Conservation (phyloP, 192 early-diverging fungal genomes). For the Linnemannia hyalina region DNA sequence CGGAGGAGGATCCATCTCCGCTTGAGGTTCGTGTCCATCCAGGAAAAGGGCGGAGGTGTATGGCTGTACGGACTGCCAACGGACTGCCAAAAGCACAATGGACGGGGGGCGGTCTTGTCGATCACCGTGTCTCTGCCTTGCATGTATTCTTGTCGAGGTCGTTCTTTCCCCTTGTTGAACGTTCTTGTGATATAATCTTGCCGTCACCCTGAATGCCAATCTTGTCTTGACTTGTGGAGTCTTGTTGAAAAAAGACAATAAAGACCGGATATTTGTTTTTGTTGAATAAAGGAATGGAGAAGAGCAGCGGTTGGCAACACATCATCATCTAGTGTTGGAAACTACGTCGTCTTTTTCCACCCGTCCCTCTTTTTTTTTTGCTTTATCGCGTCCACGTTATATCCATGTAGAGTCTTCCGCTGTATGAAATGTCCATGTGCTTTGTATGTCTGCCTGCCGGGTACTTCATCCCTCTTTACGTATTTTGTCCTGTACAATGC, state of each 20-base stretch:
- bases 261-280: not conserved
- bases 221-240: conserved; percentile 13
- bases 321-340: conserved; percentile 3
- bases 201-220: conserved; percentile 6
- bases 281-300: conserved; percentile 15
- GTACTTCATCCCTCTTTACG: not conserved
- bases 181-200: conserved; percentile 4
- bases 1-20: not conserved
- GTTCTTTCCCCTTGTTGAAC: not conserved
- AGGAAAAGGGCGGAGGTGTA: not conserved
- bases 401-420: not conserved
- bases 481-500: not conserved
- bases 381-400: not conserved
- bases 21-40: not conserved
- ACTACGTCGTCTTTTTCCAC: not conserved
- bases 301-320: conserved; percentile 10
- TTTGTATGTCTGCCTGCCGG: not conserved
- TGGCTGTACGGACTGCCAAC: conserved; percentile 5
- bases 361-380: not conserved
- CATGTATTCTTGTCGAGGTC: conserved; percentile 6
- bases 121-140: not conserved
- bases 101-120: not conserved
- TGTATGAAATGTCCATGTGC: not conserved
- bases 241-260: not conserved
- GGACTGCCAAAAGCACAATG: not conserved